Percentiles rank a stretch among this genome's conserved stretches.
phyloP scores from a whole-genome alignment of 352 stramenopile species.

The Pelagophyceae sp. region DNA sequence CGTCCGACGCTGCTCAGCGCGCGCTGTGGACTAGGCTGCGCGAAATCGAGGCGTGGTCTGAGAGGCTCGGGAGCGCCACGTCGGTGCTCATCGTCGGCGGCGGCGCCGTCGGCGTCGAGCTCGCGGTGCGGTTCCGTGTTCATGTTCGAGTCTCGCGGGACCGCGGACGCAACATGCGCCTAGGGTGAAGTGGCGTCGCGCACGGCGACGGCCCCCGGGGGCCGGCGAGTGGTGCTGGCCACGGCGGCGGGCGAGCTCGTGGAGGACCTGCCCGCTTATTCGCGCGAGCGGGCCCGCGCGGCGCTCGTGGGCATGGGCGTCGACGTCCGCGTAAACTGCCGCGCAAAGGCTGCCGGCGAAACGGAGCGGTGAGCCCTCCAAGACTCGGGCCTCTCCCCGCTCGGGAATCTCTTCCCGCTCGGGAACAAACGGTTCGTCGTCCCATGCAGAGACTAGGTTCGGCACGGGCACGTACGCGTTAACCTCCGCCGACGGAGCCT shows the following conservation, averaged over 20 bases:
- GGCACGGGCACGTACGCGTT: background rate
- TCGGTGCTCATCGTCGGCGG: background rate
- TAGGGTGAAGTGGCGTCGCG: background rate
- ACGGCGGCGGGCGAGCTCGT: background rate
- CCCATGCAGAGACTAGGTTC: no score
- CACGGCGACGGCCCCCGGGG: no score
- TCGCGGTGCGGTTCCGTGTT: no score
- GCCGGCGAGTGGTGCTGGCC: background rate
- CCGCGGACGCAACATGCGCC: no score
- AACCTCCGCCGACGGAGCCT: background rate
- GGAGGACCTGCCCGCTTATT: background rate
- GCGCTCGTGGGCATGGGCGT: background rate
- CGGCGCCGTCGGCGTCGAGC: conserved; percentile 7
- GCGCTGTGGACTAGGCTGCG: background rate
- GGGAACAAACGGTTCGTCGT: no score
- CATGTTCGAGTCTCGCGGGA: no score
- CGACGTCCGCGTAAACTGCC: background rate
- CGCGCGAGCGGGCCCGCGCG: background rate
- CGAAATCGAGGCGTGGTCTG: background rate
- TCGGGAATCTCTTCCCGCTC: no score
- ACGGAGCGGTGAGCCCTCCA: no score
- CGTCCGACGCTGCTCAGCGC: no score
- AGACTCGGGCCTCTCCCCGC: no score
- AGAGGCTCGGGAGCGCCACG: background rate
- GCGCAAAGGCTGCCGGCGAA: no score